Evolutionary conservation across 1,139 yeast species (phyloP).

Genomic region (Hanseniaspora sp.): DNA sequence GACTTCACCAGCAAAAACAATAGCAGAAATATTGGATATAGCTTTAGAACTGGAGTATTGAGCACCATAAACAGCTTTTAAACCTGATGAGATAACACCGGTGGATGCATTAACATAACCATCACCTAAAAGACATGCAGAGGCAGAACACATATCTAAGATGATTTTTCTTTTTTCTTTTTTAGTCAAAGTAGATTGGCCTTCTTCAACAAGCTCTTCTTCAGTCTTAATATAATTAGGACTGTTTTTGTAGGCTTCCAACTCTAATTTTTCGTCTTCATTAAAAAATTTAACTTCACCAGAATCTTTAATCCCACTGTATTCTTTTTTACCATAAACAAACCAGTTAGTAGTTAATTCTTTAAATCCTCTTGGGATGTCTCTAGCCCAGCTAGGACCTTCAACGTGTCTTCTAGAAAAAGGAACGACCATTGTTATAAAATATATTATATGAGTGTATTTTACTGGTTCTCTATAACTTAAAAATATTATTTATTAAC

Average conservation of each 20-base stretch:
- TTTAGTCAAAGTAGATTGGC: constrained; percentile 16
- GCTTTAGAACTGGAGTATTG: constrained; percentile 55
- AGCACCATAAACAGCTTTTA: constrained; percentile 51
- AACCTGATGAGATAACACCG: constrained; percentile 62
- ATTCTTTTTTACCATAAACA: constrained; percentile 29
- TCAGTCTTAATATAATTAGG: constrained; percentile 3
- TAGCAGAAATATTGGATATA: constrained; percentile 68
- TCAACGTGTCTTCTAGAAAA: constrained; percentile 21
- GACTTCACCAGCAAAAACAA: constrained; percentile 84
- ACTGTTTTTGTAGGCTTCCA: constrained; percentile 15
- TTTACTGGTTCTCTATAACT: too few species aligned
- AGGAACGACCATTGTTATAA: constrained; percentile 13
- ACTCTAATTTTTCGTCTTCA: constrained; percentile 1
- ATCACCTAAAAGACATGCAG: constrained; percentile 84
- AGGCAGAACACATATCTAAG: constrained; percentile 78
- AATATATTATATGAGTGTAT: too few species aligned
- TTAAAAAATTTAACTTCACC: constrained; percentile 16
- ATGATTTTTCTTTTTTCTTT: constrained; percentile 26
- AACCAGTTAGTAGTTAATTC: constrained; percentile 37
- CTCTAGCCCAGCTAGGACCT: constrained; percentile 33
- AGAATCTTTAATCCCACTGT: constrained; percentile 17
- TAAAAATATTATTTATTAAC: too few species aligned
- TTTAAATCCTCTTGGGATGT: constrained; percentile 36
- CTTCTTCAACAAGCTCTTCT: constrained; percentile 15
- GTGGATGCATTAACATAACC: constrained; percentile 83